phyloP scores from a whole-genome alignment of 306 rosid genomes.

The Prosopis cineraria region DNA sequence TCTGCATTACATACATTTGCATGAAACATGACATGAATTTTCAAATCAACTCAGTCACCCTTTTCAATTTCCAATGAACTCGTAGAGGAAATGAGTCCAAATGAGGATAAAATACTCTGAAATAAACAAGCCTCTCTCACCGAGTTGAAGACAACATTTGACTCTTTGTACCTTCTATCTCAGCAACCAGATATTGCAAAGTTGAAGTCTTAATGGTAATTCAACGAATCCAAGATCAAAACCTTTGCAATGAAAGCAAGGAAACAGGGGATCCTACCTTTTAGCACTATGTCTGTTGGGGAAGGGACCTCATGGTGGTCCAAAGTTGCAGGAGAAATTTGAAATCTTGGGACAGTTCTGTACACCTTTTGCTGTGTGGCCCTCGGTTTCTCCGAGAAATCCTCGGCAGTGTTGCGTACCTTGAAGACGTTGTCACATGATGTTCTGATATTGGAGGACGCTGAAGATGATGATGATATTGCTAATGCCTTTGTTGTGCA shows the following conservation, averaged over 20 bases:
- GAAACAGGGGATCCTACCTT: slow-evolving; percentile 5
- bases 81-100: not conserved
- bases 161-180: not conserved
- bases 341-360: slow-evolving; percentile 16
- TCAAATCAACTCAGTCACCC: not conserved
- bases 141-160: not conserved
- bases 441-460: not conserved
- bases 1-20: not conserved
- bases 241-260: not conserved
- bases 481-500: not conserved
- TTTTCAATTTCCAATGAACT: not conserved
- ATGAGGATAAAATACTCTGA: not conserved
- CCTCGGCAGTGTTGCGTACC: not conserved
- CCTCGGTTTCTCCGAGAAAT: not conserved
- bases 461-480: not conserved
- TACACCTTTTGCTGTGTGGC: not conserved
- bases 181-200: not conserved
- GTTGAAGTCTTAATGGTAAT: not conserved
- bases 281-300: not conserved
- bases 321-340: slow-evolving; percentile 48
- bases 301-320: slow-evolving; percentile 43
- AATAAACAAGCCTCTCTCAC: not conserved
- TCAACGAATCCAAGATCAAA: not conserved
- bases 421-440: not conserved
- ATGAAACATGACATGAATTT: not conserved